Percentiles rank a stretch among this genome's conserved stretches.
Conservation (phyloP, 192 early-diverging fungal genomes). For the Radiomyces spectabilis region DNA sequence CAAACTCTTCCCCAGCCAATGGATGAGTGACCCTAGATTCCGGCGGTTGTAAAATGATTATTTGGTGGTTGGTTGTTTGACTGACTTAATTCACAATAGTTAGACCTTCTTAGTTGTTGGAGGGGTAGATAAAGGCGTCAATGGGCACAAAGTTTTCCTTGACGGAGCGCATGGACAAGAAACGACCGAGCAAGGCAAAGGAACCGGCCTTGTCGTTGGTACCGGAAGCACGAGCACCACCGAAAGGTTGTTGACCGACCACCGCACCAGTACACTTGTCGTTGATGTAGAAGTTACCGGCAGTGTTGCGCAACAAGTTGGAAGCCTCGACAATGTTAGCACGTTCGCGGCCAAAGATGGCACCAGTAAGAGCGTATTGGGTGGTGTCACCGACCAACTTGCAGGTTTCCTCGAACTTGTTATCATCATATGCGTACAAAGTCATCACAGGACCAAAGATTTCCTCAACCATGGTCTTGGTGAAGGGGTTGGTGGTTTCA, state of each 20-base stretch:
- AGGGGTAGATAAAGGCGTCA: slow-evolving; percentile 76
- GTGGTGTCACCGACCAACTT: slow-evolving; percentile 73
- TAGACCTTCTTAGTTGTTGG: no score
- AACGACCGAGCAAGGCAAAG: slow-evolving; percentile 60
- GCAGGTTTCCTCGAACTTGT: slow-evolving; percentile 67
- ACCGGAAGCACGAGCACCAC: slow-evolving; percentile 86
- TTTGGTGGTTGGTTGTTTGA: no score
- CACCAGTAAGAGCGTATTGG: slow-evolving; percentile 84
- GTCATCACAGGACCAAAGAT: slow-evolving; percentile 97
- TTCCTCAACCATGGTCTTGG: slow-evolving; percentile 88
- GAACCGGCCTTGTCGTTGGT: slow-evolving; percentile 99
- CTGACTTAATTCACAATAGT: no score
- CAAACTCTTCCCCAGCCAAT: no score
- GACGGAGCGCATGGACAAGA: slow-evolving; percentile 88
- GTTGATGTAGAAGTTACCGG: slow-evolving; percentile 98
- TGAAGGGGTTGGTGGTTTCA: slow-evolving; percentile 71
- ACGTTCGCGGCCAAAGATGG: slow-evolving; percentile 87
- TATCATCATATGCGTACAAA: slow-evolving; percentile 81
- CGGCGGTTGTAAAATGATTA: no score
- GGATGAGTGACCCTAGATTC: no score
- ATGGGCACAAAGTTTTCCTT: slow-evolving; percentile 93
- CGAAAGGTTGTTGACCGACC: slow-evolving; percentile 97
- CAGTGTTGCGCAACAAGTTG: slow-evolving; percentile 76
- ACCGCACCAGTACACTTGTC: slow-evolving; percentile 98
- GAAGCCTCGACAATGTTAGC: slow-evolving; percentile 63